phyloP scores from a whole-genome alignment of 2,329 filamentous ascomycete species.

The Pleurostoma richardsiae region DNA sequence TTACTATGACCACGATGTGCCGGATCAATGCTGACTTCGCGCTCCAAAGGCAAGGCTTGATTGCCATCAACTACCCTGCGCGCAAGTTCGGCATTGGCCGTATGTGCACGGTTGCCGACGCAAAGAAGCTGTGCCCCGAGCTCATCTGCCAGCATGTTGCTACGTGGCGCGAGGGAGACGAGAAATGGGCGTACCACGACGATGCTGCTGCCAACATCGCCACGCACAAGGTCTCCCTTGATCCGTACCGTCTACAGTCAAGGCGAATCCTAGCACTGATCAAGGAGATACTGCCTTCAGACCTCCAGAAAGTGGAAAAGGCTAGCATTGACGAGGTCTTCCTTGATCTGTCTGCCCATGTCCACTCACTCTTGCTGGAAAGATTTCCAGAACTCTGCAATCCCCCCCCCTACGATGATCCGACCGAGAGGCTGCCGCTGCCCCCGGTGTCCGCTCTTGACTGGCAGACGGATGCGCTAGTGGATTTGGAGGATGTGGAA shows the following conservation, averaged over 20 bases:
- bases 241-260: conserved; percentile 84
- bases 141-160: conserved; percentile 89
- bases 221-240: conserved; percentile 89
- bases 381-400: conserved; percentile 68
- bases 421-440: conserved; percentile 63
- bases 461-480: conserved; percentile 77
- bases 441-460: conserved; percentile 67
- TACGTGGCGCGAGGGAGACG: conserved; percentile 89
- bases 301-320: conserved; percentile 77
- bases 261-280: conserved; percentile 75
- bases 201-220: conserved; percentile 75
- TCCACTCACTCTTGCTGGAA: conserved; percentile 69
- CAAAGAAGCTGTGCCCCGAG: conserved; percentile 78
- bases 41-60: conserved; percentile 71
- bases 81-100: conserved; percentile 73
- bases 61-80: conserved; percentile 94
- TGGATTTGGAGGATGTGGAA: conserved; percentile 69
- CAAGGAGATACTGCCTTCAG: conserved; percentile 63
- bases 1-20: conserved; percentile 4
- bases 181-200: conserved; percentile 84
- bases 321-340: conserved; percentile 96
- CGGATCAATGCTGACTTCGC: neutral
- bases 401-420: conserved; percentile 69
- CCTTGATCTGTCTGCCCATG: conserved; percentile 80
- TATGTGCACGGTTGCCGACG: conserved; percentile 75